Evolutionary conservation across 441 rosid genomes (phyloP).

Genomic region (Croton setiger): DNA sequence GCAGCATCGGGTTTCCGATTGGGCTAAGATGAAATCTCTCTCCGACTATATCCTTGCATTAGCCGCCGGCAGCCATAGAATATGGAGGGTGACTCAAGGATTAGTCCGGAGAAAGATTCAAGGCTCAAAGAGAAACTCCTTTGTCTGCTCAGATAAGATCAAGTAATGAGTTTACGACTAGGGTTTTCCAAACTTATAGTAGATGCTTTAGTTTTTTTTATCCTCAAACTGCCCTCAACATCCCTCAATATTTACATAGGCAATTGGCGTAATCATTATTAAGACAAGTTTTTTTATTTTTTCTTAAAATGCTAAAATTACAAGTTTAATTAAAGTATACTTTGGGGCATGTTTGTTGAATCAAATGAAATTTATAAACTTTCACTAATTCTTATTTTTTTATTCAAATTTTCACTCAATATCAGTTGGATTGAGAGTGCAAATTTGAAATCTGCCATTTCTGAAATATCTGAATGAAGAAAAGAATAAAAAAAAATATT

Average conservation of each 20-base stretch:
- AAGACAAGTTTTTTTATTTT: no score
- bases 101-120: not conserved
- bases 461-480: not conserved
- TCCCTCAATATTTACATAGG: not conserved
- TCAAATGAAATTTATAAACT: no score
- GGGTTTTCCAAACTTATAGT: constrained; percentile 21
- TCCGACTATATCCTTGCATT: not conserved
- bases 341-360: no score
- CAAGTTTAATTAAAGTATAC: no score
- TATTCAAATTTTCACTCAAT: no score
- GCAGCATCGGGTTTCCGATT: constrained; percentile 32
- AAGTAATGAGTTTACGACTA: constrained; percentile 28
- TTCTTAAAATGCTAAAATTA: no score
- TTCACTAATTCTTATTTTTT: no score
- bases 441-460: no score
- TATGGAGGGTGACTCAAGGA: constrained; percentile 33
- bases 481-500: not conserved
- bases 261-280: no score
- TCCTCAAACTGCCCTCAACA: constrained; percentile 4
- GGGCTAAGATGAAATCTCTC: constrained; percentile 19
- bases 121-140: constrained; percentile 1
- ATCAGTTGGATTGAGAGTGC: no score
- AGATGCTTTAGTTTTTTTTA: not conserved
- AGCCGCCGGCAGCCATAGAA: constrained; percentile 38
- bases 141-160: constrained; percentile 71